Evolutionary conservation across 176 grass and related monocot species (phyloP).

Genomic region (Raddia distichophylla): DNA sequence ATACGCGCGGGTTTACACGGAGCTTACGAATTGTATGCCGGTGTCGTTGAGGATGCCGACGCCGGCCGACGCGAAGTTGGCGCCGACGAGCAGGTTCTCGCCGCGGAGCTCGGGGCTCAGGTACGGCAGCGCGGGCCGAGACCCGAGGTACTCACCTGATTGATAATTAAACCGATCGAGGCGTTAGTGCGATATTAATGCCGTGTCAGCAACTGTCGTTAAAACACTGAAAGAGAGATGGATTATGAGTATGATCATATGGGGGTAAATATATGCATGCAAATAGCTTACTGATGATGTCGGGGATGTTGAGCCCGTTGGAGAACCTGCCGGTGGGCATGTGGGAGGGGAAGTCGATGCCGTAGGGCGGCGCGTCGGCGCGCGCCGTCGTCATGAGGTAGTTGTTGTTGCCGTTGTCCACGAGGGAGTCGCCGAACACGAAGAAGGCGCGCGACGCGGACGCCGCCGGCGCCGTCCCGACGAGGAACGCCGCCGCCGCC

Average conservation of each 20-base stretch:
- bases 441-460: slow-evolving; percentile 59
- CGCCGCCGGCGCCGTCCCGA: not conserved
- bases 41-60: slow-evolving; percentile 89
- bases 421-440: slow-evolving; percentile 83
- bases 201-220: not conserved
- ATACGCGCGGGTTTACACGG: not conserved
- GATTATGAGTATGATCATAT: not conserved
- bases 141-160: slow-evolving; percentile 62
- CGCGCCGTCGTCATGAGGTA: slow-evolving; percentile 70
- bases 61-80: slow-evolving; percentile 84
- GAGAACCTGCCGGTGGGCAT: slow-evolving; percentile 76
- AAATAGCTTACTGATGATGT: slow-evolving; percentile 72
- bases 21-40: slow-evolving; percentile 70
- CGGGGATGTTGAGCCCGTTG: slow-evolving; percentile 80
- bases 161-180: too few species aligned
- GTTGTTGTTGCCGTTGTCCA: slow-evolving; percentile 88
- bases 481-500: not conserved
- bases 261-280: not conserved
- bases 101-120: slow-evolving; percentile 66
- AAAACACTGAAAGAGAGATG: too few species aligned
- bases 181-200: too few species aligned
- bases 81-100: slow-evolving; percentile 70
- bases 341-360: slow-evolving; percentile 72
- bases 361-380: slow-evolving; percentile 71
- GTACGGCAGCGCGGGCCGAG: slow-evolving; percentile 58